Base-by-base conservation (phyloP, 2,329 filamentous ascomycete species). In the Dothideomycetes sp. region DNA sequence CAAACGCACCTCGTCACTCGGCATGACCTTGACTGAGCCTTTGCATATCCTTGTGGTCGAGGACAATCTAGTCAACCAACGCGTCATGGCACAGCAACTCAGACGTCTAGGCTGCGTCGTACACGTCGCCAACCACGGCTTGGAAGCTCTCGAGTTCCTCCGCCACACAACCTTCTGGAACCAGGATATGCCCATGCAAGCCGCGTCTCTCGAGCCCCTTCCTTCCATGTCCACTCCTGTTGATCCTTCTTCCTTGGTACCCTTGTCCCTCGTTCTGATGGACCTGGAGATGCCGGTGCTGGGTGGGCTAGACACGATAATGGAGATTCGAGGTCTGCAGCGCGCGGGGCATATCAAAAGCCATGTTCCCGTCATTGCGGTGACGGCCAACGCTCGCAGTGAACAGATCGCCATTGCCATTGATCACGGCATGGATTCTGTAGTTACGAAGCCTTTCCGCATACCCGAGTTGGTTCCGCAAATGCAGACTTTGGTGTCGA, bases 281-380 rank as follows among this genome's bases (percentile, higher is more conserved):
- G 41, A 43, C 16, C 10, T 47, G 27, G 81, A 85, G 52, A 86
- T 86, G 81, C 81, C 81, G 1, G 69, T 84, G 29, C 84, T 86
- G 80, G 79, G 85, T 50, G 81, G 81, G 31, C 74, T 81, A 55
- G 78, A 77, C 3, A 84, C 81, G 44, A 74, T 80, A 5, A 68
- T 70, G 32, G 70, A 64, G 42, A 84, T 87, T 36, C 68, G 82
- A 14, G 68, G 77, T 39, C 18, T 54, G n/a, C 63, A 85, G 52
- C 61, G 60, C 32, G 64, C 72, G 33, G 73, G 73, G 9, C 69
- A 65, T 11, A 70, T 81, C 33, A 63, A 70, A 15, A 61, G 64
- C 38, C 79, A 82, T 49, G 73, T 83, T 5, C 78, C 79, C 3
- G 81, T 83, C 45, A 80, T 84, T 50, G 79, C 78, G 10, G 78